Conservation (phyloP, 1,284 basidiomycete species). For the Trichosporon coremiiforme region DNA sequence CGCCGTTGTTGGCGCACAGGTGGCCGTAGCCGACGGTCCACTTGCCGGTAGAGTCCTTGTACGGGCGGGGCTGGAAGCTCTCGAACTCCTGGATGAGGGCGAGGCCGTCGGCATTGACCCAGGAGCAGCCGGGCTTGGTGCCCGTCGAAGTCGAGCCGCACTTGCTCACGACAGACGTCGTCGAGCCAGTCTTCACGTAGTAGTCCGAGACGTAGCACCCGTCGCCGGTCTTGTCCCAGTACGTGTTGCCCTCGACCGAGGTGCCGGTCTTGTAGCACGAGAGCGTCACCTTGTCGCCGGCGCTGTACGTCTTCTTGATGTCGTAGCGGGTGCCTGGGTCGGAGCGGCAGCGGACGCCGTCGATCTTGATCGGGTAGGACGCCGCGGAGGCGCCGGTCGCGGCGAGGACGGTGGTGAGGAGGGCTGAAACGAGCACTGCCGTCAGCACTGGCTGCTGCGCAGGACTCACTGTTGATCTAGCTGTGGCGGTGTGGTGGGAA, state of each 20-base stretch:
- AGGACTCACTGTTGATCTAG: not conserved
- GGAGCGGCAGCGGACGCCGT: conserved; percentile 25
- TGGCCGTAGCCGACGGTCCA: conserved; percentile 30
- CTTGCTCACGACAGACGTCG: not conserved
- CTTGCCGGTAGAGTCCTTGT: conserved; percentile 22
- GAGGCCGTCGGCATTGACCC: conserved; percentile 21
- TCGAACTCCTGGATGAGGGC: conserved; percentile 26
- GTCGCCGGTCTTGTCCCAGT: conserved; percentile 27
- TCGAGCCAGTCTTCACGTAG: conserved; percentile 22
- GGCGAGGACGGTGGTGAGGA: conserved; percentile 3
- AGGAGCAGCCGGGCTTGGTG: conserved; percentile 13
- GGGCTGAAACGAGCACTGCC: not conserved
- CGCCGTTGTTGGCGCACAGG: conserved; percentile 18
- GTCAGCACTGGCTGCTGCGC: not conserved
- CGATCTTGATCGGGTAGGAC: conserved; percentile 19
- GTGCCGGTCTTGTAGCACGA: conserved; percentile 25
- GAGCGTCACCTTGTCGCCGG: conserved; percentile 10
- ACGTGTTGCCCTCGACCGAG: conserved; percentile 11
- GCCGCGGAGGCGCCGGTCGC: conserved; percentile 10
- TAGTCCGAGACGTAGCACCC: conserved; percentile 28
- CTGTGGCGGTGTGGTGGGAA: not conserved
- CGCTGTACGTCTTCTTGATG: conserved; percentile 15
- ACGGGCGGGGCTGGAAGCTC: conserved; percentile 16
- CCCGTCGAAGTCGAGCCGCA: not conserved
- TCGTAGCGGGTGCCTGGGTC: conserved; percentile 19